Percentiles rank a stretch among this genome's conserved stretches.
These are phyloP conservation scores for Colletotrichum tropicale DNA, from an alignment of 2,329 filamentous ascomycete genomes.

Conservation along the genomic window DNA sequence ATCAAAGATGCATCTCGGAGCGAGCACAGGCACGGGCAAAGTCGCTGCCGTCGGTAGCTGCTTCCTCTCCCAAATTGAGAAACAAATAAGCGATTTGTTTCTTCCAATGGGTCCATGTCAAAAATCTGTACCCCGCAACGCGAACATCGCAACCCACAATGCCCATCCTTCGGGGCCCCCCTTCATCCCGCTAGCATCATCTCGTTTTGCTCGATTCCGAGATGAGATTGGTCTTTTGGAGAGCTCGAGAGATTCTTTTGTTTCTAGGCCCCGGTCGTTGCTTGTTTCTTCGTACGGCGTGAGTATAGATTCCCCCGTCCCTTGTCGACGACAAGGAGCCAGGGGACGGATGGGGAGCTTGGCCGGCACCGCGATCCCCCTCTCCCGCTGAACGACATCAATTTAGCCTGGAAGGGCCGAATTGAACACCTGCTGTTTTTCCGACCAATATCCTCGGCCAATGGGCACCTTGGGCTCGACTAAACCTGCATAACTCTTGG, in stretches of 20 bases:
- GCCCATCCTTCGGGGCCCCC: background rate
- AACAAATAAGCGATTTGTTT: background rate
- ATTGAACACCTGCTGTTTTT: constrained; percentile 37
- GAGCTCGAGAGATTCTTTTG: background rate
- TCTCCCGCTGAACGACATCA: constrained; percentile 29
- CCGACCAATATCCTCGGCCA: constrained; percentile 36
- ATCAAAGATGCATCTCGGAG: background rate
- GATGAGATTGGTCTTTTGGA: constrained; percentile 1
- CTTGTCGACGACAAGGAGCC: background rate
- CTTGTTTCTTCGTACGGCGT: background rate
- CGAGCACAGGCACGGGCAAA: background rate
- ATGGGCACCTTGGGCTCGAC: constrained; percentile 17
- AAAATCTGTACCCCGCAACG: constrained; percentile 10
- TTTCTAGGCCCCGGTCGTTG: background rate
- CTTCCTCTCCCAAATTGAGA: background rate
- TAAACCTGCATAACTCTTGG: background rate
- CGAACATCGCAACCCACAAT: background rate
- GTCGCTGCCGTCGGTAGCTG: background rate
- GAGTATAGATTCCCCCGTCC: background rate
- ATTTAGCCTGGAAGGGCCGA: constrained; percentile 50
- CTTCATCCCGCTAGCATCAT: background rate
- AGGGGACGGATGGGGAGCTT: constrained; percentile 1
- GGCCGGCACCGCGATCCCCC: constrained; percentile 9
- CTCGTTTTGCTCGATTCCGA: constrained; percentile 1
- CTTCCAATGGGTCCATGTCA: background rate